A percentile compares a stretch with the other conserved stretches of the same genome.
Conservation (phyloP, 371 early-diverging fungal genomes). For the Entomophthora muscae region DNA sequence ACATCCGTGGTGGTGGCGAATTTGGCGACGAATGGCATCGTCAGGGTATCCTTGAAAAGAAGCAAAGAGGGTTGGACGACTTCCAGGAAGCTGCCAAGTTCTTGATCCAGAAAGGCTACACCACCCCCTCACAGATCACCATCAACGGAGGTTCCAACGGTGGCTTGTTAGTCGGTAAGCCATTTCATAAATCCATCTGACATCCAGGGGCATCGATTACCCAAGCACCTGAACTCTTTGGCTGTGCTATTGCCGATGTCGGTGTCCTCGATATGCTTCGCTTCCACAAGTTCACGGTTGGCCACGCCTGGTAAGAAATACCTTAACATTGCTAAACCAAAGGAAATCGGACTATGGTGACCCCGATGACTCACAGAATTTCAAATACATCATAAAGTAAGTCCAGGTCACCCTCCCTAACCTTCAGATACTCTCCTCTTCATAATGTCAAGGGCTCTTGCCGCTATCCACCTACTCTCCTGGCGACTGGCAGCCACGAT, state of each 20-base stretch:
- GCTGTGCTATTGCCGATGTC: slow-evolving; percentile 23
- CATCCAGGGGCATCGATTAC: not conserved
- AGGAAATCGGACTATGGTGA: slow-evolving; percentile 26
- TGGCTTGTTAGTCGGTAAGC: slow-evolving; percentile 29
- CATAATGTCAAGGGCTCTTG: slow-evolving; percentile 29
- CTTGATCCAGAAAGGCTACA: slow-evolving; percentile 19
- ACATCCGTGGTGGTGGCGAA: slow-evolving; percentile 24
- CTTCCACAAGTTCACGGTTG: slow-evolving; percentile 40
- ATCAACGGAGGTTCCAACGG: slow-evolving; percentile 62
- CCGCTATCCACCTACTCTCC: slow-evolving; percentile 24
- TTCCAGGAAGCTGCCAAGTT: slow-evolving; percentile 26
- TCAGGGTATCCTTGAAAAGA: slow-evolving; percentile 18
- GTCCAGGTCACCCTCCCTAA: not conserved
- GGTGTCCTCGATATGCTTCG: slow-evolving; percentile 32
- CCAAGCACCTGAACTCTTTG: slow-evolving; percentile 26
- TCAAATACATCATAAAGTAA: slow-evolving; percentile 15
- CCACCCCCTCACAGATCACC: slow-evolving; percentile 21
- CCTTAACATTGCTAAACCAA: not conserved
- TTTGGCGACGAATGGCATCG: slow-evolving; percentile 30
- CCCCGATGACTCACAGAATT: slow-evolving; percentile 25
- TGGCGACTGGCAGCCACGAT: slow-evolving; percentile 26
- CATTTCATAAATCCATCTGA: slow-evolving; percentile 17
- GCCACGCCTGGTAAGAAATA: slow-evolving; percentile 22
- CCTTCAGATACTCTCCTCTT: slow-evolving; percentile 30
- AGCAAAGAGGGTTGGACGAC: slow-evolving; percentile 28